Base-by-base conservation (phyloP, 805 yeast species). In the Starmerella sp. region DNA sequence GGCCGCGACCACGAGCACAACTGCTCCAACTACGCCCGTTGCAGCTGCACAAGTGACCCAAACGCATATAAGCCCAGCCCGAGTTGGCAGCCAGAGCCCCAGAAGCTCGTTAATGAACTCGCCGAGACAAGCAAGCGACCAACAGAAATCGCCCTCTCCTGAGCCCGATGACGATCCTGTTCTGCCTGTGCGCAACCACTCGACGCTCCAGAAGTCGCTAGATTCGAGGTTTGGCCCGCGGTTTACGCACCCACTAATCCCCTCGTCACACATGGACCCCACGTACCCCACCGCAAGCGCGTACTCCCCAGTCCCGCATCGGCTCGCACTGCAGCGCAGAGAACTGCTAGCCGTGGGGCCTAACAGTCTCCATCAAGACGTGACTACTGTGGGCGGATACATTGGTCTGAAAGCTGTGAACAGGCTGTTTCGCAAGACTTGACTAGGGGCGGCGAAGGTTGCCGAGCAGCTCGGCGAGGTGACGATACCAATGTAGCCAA, bases 341-440 rank as follows among this genome's bases (percentile, higher is more conserved):
- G 60, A 62, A 30, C 57, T 62, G 22, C 44, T 53, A 7, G 29
- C 54, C 11, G 31, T 62, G 14, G 65, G 65, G 8, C 56, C 63
- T 2, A 55, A 55, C 31, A 53, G 47, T 14, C 41, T 61, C 13
- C 58, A 58, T 37, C 60, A 59, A 43, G 61, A 60, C 10, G 57
- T 63, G 11, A 54, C 60, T 10, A 60, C 61, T 5, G 66, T 63
- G 8, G 63, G 63, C 3, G 66, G 65, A 6, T 63, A 54, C 44
- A 56, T 63, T 6, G 62, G 64, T 7, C 54, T 62, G 52, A 58
- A 54, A 28, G 58, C 63, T n/a, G 59, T 60, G 44, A 54, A 54
- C 38, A 49, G 57, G 14, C 8, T 60, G 6, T 42, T 60, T 13
- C 52, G 57, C 10, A 54, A 54, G 53, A 37, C 59, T 15, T 54